Evolutionary conservation across 192 early-diverging fungal genomes (phyloP), one percentile per base, ranked within the genome.

Genomic region (Mortierella hygrophila): DNA sequence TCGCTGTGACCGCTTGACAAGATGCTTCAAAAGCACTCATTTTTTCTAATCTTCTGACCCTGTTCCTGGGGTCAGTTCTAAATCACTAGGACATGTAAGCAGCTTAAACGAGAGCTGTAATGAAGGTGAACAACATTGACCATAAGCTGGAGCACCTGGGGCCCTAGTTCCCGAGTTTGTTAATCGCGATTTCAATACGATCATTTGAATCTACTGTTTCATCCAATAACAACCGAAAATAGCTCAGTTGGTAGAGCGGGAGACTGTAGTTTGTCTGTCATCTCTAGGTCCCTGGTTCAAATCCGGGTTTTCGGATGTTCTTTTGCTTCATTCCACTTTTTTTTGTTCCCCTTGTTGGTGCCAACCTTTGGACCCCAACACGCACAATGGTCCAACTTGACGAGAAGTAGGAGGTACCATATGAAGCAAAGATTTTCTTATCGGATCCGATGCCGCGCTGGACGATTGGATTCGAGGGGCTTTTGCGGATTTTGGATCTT

Each of bases 221-320:
- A 63, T 63, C 60, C 13, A 63, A 63, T 0, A 5, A 76, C 77
- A 85, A 72, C 84, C 84, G 84, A 78, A 78, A 87, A 91, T 91
- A 91, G 91, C 91, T 91, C 91, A 91, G 91, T 90, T 92, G 91
- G 91, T 92, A 92, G 91, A 92, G 91, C 91, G 91, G 91, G 91
- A 92, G 91, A 92, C 91, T 92, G 91, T 92, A 92, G 91, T 91
- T 81, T 78, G 83, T 74, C 81, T 86, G 83, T 86, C 79, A 86
- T 86, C 83, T 89, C 87, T 89, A 89, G 90, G 90, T 89, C 90
- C 86, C 88, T 88, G 88, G 90, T 91, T 91, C 90, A 89, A 91
- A 89, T 91, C 90, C 88, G 90, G 88, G 86, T 91, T 88, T 82
- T 88, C 90, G 88, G 88, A 91, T 81, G 74, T 63, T 38, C 68